phyloP scores from a whole-genome alignment of 2,329 filamentous ascomycete genomes.

The Calycina herbarum region DNA sequence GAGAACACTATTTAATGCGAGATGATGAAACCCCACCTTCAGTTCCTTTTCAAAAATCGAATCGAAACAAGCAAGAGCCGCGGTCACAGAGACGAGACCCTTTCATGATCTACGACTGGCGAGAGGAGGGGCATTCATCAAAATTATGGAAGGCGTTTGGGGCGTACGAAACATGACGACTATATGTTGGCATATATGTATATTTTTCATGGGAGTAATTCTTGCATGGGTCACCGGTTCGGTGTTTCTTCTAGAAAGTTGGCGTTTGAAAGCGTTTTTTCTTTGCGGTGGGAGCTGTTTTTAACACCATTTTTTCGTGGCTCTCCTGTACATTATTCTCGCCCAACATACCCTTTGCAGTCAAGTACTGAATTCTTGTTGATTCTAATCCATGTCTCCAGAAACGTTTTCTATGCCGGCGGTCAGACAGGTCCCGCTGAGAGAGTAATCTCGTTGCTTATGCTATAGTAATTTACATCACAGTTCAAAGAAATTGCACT shows the following conservation, averaged over 20 bases:
- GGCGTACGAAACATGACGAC: conserved; percentile 25
- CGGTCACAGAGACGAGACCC: conserved; percentile 18
- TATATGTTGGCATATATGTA: conserved; percentile 32
- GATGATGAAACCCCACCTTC: conserved; percentile 24
- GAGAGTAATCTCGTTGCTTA: no score
- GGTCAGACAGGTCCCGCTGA: no score
- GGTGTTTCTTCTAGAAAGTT: conserved; percentile 16
- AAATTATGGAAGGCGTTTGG: conserved; percentile 30
- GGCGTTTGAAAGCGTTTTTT: conserved; percentile 31
- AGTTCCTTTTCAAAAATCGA: conserved; percentile 8
- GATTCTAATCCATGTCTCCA: no score
- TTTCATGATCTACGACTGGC: conserved; percentile 33
- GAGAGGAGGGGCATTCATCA: conserved; percentile 18
- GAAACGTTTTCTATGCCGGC: no score
- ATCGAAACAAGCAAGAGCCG: conserved; percentile 22
- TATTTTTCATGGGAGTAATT: conserved; percentile 25
- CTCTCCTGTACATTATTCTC: conserved; percentile 30
- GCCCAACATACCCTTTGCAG: conserved; percentile 32
- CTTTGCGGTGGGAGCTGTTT: no score
- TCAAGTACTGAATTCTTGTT: conserved; percentile 14
- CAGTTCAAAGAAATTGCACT: no score
- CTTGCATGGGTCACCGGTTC: conserved; percentile 24
- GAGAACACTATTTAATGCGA: conserved; percentile 34
- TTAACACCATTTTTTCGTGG: no score
- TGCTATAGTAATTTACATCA: no score